Evolutionary conservation across 1,284 basidiomycete genomes (phyloP), one percentile per base, ranked within the genome.

Genomic region (Heterobasidion irregulare): DNA sequence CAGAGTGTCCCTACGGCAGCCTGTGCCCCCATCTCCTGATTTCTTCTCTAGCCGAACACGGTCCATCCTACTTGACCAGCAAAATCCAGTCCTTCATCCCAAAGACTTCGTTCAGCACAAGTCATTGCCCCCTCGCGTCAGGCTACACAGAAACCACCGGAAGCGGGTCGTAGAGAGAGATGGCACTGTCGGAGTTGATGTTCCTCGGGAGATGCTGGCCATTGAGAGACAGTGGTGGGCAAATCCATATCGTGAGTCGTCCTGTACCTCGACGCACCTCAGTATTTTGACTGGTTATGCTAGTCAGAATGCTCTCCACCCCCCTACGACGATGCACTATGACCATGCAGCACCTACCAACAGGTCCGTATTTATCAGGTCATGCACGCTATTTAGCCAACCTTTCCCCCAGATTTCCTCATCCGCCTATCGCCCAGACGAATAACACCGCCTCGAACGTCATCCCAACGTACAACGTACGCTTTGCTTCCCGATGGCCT

Each of bases 251-350:
- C 70, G 87, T 90, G 69, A 62, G 84, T 64, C 18, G 15, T 8
- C 48, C 16, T 35, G 10, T 33, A 50, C 13, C 26, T 19, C 45
- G 8, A 6, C 32, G 18, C 15, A 16, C 44, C 41, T 26, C 18
- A 34, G 18, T 8, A 15, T 53, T 16, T 18, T 18, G 46, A 36
- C 12, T 10, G 34, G 19, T 15, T 32, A 15, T 43, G 10, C n/a
- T 60, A 90, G 88, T 90, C 36, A 76, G 87, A 56, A 89, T 90
- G 82, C 66, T 90, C 5, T 71, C 79, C 2, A 78, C 78, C 35
- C 84, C 86, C 3, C 53, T 86, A 50, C 78, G 87, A 16, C 66
- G 65, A 52, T 89, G 86, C 59, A 58, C 71, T 15, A 55, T 77
- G 10, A 82, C 84, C 2, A 67, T 67, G 8, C 70, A 75, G 55